phyloP scores from a whole-genome alignment of 306 rosid species.

The Sesbania bispinosa region DNA sequence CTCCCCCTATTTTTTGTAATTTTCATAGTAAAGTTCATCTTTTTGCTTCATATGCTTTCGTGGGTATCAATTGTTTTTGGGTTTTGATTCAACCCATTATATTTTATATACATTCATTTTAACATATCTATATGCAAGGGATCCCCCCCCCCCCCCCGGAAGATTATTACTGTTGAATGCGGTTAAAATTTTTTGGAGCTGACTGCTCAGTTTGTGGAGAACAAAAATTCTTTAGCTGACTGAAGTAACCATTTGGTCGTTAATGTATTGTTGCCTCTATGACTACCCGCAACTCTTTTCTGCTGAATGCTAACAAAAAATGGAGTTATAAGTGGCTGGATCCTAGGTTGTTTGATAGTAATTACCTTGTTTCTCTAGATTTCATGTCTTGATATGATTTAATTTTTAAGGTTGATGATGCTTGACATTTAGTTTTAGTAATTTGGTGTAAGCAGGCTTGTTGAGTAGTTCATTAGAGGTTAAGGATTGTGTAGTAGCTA shows the following conservation, averaged over 20 bases:
- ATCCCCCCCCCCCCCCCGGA: not conserved
- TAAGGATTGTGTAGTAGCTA: not conserved
- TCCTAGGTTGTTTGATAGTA: not conserved
- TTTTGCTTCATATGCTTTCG: not conserved
- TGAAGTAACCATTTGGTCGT: not conserved
- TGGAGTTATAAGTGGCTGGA: not conserved
- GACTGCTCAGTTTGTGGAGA: no score
- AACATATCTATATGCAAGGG: not conserved
- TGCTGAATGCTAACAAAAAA: not conserved
- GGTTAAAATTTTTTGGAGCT: no score
- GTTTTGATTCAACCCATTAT: not conserved
- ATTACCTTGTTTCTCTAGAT: not conserved
- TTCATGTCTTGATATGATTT: not conserved
- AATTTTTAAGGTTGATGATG: not conserved
- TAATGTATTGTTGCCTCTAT: no score
- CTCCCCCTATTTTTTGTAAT: not conserved
- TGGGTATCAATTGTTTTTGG: slow-evolving; percentile 10
- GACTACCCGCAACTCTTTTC: not conserved
- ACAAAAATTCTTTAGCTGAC: not conserved
- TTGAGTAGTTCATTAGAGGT: not conserved
- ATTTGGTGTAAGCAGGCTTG: not conserved
- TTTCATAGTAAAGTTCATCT: not conserved
- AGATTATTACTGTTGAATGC: not conserved
- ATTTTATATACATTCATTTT: not conserved
- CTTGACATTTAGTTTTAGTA: not conserved